Percentiles rank a stretch among this genome's conserved stretches.
Evolutionary conservation across 805 yeast genomes (phyloP).

Genomic region (Candida dajiaensis): DNA sequence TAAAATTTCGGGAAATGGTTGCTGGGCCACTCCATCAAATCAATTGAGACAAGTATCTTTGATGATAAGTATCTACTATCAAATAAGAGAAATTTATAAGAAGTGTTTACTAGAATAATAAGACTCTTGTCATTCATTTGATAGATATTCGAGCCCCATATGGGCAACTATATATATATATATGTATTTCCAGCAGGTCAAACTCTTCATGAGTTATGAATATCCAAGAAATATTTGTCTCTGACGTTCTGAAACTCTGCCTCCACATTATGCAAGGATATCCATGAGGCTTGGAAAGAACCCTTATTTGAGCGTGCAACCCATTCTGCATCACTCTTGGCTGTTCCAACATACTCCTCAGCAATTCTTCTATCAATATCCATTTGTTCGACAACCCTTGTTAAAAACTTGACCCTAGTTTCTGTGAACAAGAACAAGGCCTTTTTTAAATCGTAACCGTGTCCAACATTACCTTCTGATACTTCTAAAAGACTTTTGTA

Average conservation of each 20-base stretch:
- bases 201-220: not conserved
- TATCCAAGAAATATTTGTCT: constrained; percentile 6
- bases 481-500: constrained; percentile 5
- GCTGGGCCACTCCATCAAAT: too few species aligned
- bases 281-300: constrained; percentile 5
- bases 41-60: too few species aligned
- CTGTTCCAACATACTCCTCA: constrained; percentile 1
- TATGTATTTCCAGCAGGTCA: too few species aligned
- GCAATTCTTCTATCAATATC: constrained; percentile 4
- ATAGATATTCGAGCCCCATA: too few species aligned
- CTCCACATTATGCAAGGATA: constrained; percentile 7
- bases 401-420: constrained; percentile 5
- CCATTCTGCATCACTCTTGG: constrained; percentile 10
- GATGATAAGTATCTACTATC: too few species aligned
- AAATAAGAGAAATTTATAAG: too few species aligned
- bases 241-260: constrained; percentile 4
- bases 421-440: constrained; percentile 8
- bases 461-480: not conserved
- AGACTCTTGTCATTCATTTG: too few species aligned
- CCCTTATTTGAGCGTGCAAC: not conserved
- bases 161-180: too few species aligned
- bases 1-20: too few species aligned
- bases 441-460: constrained; percentile 3
- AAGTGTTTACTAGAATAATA: too few species aligned
- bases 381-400: constrained; percentile 10